Conservation (phyloP, 2,329 filamentous ascomycete genomes). For the Curvularia spicifera region DNA sequence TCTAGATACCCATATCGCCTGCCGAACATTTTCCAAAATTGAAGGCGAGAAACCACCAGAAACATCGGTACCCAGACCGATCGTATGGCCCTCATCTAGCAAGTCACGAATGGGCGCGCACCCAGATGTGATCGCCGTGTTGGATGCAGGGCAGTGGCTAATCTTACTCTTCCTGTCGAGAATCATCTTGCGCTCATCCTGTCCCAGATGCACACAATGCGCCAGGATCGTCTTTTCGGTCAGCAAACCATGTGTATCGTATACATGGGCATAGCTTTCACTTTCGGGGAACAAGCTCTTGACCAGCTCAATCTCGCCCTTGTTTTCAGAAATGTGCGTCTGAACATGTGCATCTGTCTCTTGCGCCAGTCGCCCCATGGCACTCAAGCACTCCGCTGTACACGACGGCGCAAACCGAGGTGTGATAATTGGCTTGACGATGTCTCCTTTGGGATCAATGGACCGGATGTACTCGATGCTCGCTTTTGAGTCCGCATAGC, state of each 20-base stretch:
- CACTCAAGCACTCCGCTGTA: constrained; percentile 61
- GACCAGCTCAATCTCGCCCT: constrained; percentile 75
- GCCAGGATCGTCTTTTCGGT: constrained; percentile 79
- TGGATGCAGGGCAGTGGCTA: constrained; percentile 86
- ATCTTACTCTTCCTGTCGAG: constrained; percentile 68
- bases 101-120: constrained; percentile 76
- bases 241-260: constrained; percentile 75
- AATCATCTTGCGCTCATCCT: constrained; percentile 71
- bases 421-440: constrained; percentile 83
- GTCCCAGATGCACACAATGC: constrained; percentile 78
- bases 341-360: constrained; percentile 74
- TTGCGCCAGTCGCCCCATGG: constrained; percentile 68
- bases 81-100: constrained; percentile 74
- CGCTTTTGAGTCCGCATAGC: constrained; percentile 59
- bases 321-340: constrained; percentile 90
- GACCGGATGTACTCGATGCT: constrained; percentile 64
- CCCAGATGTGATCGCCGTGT: constrained; percentile 81
- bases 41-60: constrained; percentile 84
- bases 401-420: constrained; percentile 67
- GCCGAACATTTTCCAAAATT: constrained; percentile 81
- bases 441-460: constrained; percentile 68
- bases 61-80: constrained; percentile 91
- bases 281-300: constrained; percentile 69
- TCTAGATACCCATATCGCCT: constrained; percentile 79
- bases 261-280: constrained; percentile 75